Conservation (phyloP, 2,329 filamentous ascomycete species). For the Cytospora schulzeri region DNA sequence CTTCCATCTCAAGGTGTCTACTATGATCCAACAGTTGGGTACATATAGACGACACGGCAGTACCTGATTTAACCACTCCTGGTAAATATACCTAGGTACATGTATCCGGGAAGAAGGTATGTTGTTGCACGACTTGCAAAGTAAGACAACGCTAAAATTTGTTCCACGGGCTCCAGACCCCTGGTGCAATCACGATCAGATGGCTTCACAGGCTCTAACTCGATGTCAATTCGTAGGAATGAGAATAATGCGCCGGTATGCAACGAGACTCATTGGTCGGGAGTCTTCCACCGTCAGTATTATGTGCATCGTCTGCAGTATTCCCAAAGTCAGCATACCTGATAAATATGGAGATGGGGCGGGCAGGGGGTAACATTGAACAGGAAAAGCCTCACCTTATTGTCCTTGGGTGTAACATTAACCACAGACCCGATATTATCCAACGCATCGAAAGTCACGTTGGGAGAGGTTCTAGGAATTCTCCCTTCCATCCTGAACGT, state of each 20-base stretch:
- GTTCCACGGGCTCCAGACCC: no score
- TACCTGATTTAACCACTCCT: no score
- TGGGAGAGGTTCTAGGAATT: conserved; percentile 11
- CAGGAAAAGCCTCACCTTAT: background rate
- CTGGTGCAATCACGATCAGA: no score
- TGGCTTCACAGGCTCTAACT: no score
- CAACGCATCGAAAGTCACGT: conserved; percentile 9
- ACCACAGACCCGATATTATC: conserved; percentile 4
- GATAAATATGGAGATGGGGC: no score
- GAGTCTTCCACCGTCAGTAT: conserved; percentile 10
- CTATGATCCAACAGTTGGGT: no score
- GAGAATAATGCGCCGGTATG: conserved; percentile 11
- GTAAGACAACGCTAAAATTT: no score
- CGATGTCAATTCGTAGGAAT: background rate
- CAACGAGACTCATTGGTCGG: conserved; percentile 9
- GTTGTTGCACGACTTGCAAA: no score
- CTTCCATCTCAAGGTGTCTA: no score
- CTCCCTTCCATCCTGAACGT: conserved; percentile 15
- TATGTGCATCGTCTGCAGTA: conserved; percentile 8
- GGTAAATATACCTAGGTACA: no score
- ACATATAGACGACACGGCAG: no score
- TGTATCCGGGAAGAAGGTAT: no score
- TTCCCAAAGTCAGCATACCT: background rate
- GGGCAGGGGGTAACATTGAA: background rate
- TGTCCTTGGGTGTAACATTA: conserved; percentile 11